These are phyloP conservation scores for Suillus variegatus DNA, from an alignment of 768 basidiomycete species.

Conservation along the genomic window DNA sequence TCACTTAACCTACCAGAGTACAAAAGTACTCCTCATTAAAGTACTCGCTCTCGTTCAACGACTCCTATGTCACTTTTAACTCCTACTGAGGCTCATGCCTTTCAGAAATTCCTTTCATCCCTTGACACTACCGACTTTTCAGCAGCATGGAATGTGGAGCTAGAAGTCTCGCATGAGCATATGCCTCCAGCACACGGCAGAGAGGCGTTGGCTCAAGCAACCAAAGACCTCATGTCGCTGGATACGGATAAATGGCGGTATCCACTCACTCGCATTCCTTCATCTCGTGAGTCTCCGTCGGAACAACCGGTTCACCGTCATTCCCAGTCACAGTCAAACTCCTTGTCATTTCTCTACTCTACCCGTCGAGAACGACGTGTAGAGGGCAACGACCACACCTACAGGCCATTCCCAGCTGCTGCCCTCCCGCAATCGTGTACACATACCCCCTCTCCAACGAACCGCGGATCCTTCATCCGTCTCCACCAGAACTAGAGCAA, in stretches of 20 bases:
- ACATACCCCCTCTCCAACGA: constrained; percentile 20
- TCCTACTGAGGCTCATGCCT: constrained; percentile 63
- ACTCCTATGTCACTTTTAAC: constrained; percentile 60
- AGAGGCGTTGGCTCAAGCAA: constrained; percentile 74
- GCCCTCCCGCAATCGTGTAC: constrained; percentile 15
- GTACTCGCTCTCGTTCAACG: neutral
- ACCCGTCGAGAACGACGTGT: constrained; percentile 20
- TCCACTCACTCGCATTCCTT: constrained; percentile 17
- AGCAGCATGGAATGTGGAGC: constrained; percentile 50
- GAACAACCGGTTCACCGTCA: constrained; percentile 15
- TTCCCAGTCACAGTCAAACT: constrained; percentile 20
- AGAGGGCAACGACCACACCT: constrained; percentile 5
- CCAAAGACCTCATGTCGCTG: constrained; percentile 81
- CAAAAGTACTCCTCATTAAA: neutral
- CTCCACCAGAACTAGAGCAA: constrained; percentile 12
- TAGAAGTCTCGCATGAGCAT: constrained; percentile 41
- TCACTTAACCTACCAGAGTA: neutral
- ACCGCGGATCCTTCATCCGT: constrained; percentile 13
- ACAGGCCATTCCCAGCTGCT: neutral
- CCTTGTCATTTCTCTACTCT: constrained; percentile 20
- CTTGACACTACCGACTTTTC: constrained; percentile 46
- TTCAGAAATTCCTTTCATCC: constrained; percentile 67
- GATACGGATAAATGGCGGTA: constrained; percentile 46
- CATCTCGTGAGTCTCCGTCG: constrained; percentile 8
- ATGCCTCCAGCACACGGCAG: constrained; percentile 54